A percentile compares a stretch with the other conserved stretches of the same genome.
These are phyloP conservation scores for Solanum chmielewskii DNA, from an alignment of 257 asterid species.

Conservation along the genomic window DNA sequence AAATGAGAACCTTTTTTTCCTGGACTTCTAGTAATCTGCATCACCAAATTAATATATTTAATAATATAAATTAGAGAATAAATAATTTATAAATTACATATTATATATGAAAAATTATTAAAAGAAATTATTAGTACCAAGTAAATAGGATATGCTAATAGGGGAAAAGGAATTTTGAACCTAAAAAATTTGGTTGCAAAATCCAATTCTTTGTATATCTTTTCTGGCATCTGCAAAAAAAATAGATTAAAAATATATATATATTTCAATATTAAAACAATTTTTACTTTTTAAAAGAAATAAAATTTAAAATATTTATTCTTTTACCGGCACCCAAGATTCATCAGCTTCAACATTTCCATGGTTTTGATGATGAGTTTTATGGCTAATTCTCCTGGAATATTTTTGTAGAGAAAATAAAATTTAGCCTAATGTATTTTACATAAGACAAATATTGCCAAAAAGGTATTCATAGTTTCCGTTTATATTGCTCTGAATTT, in stretches of 20 bases:
- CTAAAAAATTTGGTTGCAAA: slow-evolving; percentile 19
- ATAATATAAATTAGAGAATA: background rate
- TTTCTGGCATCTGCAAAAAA: slow-evolving; percentile 22
- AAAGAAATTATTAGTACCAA: slow-evolving; percentile 9
- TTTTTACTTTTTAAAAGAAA: background rate
- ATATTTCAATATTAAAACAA: background rate
- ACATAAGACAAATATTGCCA: background rate
- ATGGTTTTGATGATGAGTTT: slow-evolving; percentile 35
- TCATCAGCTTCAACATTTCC: slow-evolving; percentile 38
- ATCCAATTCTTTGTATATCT: slow-evolving; percentile 17
- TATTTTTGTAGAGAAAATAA: background rate
- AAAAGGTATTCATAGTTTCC: background rate
- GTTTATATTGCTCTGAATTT: background rate
- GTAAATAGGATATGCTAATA: slow-evolving; percentile 30
- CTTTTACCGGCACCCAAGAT: slow-evolving; percentile 40
- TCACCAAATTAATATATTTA: background rate
- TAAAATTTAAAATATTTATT: background rate
- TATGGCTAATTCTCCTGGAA: slow-evolving; percentile 42
- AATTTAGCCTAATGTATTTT: background rate
- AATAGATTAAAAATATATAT: too few species aligned
- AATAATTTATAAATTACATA: background rate
- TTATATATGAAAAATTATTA: too few species aligned
- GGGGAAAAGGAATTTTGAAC: slow-evolving; percentile 40
- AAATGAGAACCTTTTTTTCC: slow-evolving; percentile 93
- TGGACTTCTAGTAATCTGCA: slow-evolving; percentile 73